Evolutionary conservation across 1,284 basidiomycete genomes (phyloP), one percentile per base, ranked within the genome.

Genomic region (Abortiporus biennis): DNA sequence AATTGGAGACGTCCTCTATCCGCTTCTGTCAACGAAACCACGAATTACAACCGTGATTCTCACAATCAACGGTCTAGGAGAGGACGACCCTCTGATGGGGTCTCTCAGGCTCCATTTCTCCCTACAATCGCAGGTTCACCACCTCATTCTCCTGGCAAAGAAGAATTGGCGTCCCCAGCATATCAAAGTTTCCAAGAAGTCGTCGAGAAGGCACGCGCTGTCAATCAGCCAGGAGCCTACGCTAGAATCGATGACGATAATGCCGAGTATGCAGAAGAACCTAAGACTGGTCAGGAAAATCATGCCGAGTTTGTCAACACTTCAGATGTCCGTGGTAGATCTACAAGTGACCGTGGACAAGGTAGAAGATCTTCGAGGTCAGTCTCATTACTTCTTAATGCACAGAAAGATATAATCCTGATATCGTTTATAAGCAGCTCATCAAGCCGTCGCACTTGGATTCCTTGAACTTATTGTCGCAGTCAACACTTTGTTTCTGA

Each of bases 51-150:
- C n/a, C n/a, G 27, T 9, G 27, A 29, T 29, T n/a, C n/a, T n/a
- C n/a, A 9, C 9, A 29, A 29, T n/a, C 27, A n/a, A 9, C 9
- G 13, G 12, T 5, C 13, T 27, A 17, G 21, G 17, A 21, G 23
- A 4, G 29, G 38, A 8, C 38, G 38, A 12, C 22, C 19, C n/a
- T 32, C 25, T 6, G 37, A 29, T n/a, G 24, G 24, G n/a, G 20
- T 40, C 17, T 24, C 25, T 12, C 24, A 32, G 12, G 4, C 38
- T 5, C 38, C 38, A 12, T 30, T 27, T 12, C 16, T 40, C 13
- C 27, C 30, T 19, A 40, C 38, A 12, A 40, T 40, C 17, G 40
- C 33, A 13, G 33, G 33, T 22, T 36, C 32, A 16, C 40, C 33
- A n/a, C 33, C 33, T 19, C 15, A 22, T 16, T 21, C 24, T 4